A percentile compares a stretch with the other conserved stretches of the same genome.
phyloP scores from a whole-genome alignment of 768 basidiomycete species.

The Auriculariales sp. region DNA sequence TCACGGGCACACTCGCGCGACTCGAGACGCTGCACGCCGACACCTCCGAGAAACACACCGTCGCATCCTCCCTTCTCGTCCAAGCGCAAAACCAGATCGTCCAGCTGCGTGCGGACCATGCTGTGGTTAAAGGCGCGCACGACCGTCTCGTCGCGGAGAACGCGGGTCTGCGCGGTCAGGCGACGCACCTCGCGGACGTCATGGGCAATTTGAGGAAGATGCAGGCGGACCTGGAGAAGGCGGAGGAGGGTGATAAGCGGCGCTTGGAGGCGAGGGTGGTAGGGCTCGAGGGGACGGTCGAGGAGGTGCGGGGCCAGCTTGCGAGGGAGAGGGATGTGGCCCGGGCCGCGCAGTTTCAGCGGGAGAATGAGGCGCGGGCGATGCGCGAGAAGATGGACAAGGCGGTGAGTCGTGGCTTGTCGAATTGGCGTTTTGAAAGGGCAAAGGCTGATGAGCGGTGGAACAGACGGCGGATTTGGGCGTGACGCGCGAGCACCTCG shows the following conservation, averaged over 20 bases:
- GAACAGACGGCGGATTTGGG: conserved; percentile 46
- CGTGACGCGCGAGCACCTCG: conserved; percentile 53
- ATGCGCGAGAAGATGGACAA: conserved; percentile 59
- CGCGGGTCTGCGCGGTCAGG: conserved; percentile 60
- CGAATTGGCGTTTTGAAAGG: too few relatives aligned
- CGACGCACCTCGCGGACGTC: conserved; percentile 72
- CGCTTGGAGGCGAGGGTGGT: conserved; percentile 70
- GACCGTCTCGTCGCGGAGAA: conserved; percentile 75
- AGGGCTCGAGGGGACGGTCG: conserved; percentile 39
- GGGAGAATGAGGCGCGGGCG: conserved; percentile 68
- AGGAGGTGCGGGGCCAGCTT: conserved; percentile 53
- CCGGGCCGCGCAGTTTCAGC: conserved; percentile 64
- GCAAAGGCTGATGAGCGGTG: not conserved
- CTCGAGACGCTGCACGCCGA: conserved; percentile 63
- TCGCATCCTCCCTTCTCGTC: conserved; percentile 47
- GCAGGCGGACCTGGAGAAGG: conserved; percentile 75
- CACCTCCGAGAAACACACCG: conserved; percentile 48
- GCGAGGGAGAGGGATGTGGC: conserved; percentile 58
- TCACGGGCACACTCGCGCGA: conserved; percentile 36
- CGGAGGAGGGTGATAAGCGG: conserved; percentile 67
- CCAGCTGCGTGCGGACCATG: conserved; percentile 85
- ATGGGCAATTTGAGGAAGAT: conserved; percentile 85
- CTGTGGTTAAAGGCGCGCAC: conserved; percentile 84
- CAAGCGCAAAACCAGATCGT: conserved; percentile 74
- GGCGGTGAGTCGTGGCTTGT: conserved; percentile 29